Conservation (phyloP, 345 rosid genomes). For the Eucalyptus polyanthemos region DNA sequence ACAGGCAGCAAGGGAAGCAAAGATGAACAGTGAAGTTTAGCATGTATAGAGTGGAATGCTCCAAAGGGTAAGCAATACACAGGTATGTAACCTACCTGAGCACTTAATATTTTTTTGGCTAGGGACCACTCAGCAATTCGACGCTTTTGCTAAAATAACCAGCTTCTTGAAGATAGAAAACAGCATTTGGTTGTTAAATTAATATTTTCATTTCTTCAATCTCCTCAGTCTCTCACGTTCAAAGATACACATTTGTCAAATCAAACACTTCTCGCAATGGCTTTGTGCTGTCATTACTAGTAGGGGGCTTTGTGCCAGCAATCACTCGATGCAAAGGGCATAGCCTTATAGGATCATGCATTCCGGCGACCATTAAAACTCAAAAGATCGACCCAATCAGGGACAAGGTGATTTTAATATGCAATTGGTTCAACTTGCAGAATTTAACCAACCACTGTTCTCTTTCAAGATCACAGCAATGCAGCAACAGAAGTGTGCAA, state of each 20-base stretch:
- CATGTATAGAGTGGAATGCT: background rate
- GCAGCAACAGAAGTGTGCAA: background rate
- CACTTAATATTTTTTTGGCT: background rate
- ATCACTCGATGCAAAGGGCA: background rate
- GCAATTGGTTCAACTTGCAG: background rate
- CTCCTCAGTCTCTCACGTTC: background rate
- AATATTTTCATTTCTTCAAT: background rate
- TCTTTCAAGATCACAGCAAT: background rate
- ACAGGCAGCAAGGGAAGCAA: background rate
- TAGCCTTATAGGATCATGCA: background rate
- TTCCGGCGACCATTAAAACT: background rate
- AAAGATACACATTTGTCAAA: background rate
- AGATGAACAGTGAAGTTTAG: background rate
- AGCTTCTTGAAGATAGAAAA: background rate
- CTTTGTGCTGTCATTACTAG: background rate
- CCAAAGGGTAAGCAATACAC: background rate
- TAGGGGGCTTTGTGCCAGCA: background rate
- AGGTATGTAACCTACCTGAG: background rate
- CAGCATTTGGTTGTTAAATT: background rate
- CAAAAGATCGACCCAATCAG: background rate
- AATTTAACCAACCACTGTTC: background rate
- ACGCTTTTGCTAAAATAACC: background rate
- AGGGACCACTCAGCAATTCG: background rate
- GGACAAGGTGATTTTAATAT: background rate
- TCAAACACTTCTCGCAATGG: background rate